phyloP scores from a whole-genome alignment of 306 rosid genomes.

The Begonia fuchsioides region DNA sequence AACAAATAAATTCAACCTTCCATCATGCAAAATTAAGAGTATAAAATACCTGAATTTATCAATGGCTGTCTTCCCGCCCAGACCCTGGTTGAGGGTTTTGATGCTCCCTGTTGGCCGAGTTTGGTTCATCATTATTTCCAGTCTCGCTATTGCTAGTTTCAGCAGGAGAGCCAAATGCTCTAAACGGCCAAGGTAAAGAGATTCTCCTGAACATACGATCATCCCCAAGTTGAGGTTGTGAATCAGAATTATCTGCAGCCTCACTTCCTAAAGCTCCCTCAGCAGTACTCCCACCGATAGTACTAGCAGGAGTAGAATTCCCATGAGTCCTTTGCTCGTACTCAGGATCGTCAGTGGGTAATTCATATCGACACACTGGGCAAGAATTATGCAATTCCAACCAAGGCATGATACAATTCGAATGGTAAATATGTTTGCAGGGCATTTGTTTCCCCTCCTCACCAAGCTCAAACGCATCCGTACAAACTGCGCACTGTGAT shows the following conservation, averaged over 20 bases:
- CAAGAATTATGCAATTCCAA: conserved; percentile 80
- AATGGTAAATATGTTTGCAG: conserved; percentile 76
- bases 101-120: conserved; percentile 45
- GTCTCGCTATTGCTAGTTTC: conserved; percentile 61
- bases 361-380: conserved; percentile 84
- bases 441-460: conserved; percentile 77
- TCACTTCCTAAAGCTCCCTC: conserved; percentile 14
- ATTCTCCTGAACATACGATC: conserved; percentile 63
- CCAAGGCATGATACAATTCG: conserved; percentile 80
- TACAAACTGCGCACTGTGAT: conserved; percentile 84
- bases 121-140: conserved; percentile 31
- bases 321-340: conserved; percentile 48
- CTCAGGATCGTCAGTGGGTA: conserved; percentile 78
- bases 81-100: conserved; percentile 60
- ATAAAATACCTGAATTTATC: conserved; percentile 1
- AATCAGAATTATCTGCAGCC: conserved; percentile 15
- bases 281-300: conserved; percentile 13
- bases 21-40: no score
- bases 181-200: conserved; percentile 43
- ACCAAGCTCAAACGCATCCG: conserved; percentile 54
- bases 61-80: conserved; percentile 88
- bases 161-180: conserved; percentile 32
- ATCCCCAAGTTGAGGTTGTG: conserved; percentile 15
- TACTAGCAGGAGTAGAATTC: conserved; percentile 11
- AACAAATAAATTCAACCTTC: no score